Conservation (phyloP, 2,329 filamentous ascomycete genomes). For the Didymella exigua region DNA sequence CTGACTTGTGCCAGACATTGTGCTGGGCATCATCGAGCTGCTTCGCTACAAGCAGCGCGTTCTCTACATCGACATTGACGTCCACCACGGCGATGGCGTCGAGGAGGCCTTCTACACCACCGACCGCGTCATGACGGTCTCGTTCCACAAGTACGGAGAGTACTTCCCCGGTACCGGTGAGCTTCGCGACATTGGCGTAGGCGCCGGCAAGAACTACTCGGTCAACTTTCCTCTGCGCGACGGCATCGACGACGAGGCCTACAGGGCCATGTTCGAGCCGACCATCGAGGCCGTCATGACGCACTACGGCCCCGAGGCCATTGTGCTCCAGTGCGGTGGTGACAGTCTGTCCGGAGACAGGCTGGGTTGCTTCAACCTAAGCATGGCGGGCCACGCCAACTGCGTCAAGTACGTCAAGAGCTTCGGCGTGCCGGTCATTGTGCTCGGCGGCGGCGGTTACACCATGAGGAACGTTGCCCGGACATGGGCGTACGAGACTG, state of each 20-base stretch:
- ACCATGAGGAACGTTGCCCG: constrained; percentile 70
- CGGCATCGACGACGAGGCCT: constrained; percentile 70
- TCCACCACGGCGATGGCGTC: constrained; percentile 84
- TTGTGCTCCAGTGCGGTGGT: constrained; percentile 72
- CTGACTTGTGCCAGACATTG: constrained; percentile 70
- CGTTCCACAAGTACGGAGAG: constrained; percentile 75
- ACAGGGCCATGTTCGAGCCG: constrained; percentile 72
- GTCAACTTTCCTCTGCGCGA: constrained; percentile 74
- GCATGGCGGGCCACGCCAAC: constrained; percentile 72
- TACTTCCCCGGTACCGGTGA: constrained; percentile 75
- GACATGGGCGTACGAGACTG: constrained; percentile 71
- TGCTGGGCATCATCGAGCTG: constrained; percentile 88
- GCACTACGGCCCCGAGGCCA: constrained; percentile 69
- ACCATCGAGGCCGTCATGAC: constrained; percentile 72
- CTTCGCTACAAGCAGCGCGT: constrained; percentile 82
- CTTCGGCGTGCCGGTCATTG: constrained; percentile 68
- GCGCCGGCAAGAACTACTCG: constrained; percentile 69
- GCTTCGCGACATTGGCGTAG: constrained; percentile 70
- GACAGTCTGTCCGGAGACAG: constrained; percentile 71
- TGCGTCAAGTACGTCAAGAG: constrained; percentile 72
- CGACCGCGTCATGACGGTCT: constrained; percentile 73
- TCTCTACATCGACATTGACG: constrained; percentile 93
- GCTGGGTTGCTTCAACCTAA: constrained; percentile 72
- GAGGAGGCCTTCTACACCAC: constrained; percentile 75
- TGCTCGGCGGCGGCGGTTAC: constrained; percentile 71